phyloP scores from a whole-genome alignment of 202 grass and related monocot genomes.

The Panicum hallii region DNA sequence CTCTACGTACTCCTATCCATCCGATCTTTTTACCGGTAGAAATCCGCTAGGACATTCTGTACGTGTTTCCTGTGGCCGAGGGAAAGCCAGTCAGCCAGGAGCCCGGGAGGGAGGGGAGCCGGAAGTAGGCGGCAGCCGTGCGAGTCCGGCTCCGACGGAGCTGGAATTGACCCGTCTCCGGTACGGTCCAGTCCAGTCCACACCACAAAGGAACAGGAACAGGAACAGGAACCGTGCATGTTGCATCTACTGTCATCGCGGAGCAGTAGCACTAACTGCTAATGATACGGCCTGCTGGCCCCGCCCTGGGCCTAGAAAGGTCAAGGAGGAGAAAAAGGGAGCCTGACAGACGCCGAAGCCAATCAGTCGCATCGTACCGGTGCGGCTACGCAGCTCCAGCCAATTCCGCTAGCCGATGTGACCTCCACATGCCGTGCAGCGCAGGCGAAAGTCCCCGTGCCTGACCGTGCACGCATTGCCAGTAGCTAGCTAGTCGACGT shows the following conservation, averaged over 20 bases:
- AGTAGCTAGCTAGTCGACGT: background rate
- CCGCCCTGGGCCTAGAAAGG: background rate
- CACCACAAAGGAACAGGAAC: background rate
- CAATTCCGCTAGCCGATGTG: conserved; percentile 23
- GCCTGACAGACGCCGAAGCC: background rate
- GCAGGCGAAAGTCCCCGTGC: background rate
- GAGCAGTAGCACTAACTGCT: background rate
- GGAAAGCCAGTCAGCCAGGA: background rate
- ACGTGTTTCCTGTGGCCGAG: background rate
- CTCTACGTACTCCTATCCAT: too few relatives aligned
- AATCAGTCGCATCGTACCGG: background rate
- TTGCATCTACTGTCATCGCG: background rate
- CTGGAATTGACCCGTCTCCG: background rate
- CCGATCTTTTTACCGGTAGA: background rate
- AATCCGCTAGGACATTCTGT: background rate
- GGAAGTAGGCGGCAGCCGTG: background rate
- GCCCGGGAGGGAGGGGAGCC: background rate
- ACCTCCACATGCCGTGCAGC: conserved; percentile 20
- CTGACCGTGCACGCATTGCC: conserved; percentile 18
- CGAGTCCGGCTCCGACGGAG: background rate
- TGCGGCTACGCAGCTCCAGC: background rate
- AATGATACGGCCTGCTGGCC: background rate
- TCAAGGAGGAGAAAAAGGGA: background rate
- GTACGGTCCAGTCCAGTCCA: background rate
- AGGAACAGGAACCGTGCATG: too few relatives aligned